These are phyloP conservation scores for Termitomyces titanicus DNA, from an alignment of 768 basidiomycete species.

Conservation along the genomic window DNA sequence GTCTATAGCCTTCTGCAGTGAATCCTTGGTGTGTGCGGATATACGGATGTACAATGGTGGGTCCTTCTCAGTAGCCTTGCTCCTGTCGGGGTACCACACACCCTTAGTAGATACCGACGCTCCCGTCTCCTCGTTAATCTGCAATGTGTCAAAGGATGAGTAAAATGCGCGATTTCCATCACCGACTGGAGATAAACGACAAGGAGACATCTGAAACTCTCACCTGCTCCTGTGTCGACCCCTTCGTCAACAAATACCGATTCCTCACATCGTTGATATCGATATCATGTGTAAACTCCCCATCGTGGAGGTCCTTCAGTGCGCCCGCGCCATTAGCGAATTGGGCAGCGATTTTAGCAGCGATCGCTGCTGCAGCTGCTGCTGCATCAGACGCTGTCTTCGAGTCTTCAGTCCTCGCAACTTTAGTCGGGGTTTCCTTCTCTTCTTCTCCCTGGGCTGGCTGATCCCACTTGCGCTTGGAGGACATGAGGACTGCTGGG, in stretches of 20 bases:
- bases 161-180: neutral
- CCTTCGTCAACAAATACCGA: conserved; percentile 91
- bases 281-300: conserved; percentile 84
- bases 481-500: conserved; percentile 41
- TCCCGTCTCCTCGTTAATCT: conserved; percentile 93
- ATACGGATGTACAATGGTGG: conserved; percentile 94
- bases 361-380: conserved; percentile 74
- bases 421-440: conserved; percentile 36
- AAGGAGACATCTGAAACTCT: conserved; percentile 17
- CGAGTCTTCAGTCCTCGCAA: conserved; percentile 44
- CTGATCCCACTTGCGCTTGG: conserved; percentile 83
- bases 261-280: conserved; percentile 97
- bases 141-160: neutral
- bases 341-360: conserved; percentile 93
- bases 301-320: conserved; percentile 66
- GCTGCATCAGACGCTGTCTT: conserved; percentile 70
- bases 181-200: neutral
- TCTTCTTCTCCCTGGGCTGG: conserved; percentile 49
- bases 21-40: conserved; percentile 66
- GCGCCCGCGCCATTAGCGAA: conserved; percentile 48
- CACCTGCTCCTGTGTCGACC: conserved; percentile 88
- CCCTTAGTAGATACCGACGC: conserved; percentile 93
- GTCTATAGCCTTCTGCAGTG: conserved; percentile 62
- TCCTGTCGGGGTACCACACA: conserved; percentile 92
- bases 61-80: conserved; percentile 88